phyloP scores from a whole-genome alignment of 805 yeast species.

The Candida caryicola region DNA sequence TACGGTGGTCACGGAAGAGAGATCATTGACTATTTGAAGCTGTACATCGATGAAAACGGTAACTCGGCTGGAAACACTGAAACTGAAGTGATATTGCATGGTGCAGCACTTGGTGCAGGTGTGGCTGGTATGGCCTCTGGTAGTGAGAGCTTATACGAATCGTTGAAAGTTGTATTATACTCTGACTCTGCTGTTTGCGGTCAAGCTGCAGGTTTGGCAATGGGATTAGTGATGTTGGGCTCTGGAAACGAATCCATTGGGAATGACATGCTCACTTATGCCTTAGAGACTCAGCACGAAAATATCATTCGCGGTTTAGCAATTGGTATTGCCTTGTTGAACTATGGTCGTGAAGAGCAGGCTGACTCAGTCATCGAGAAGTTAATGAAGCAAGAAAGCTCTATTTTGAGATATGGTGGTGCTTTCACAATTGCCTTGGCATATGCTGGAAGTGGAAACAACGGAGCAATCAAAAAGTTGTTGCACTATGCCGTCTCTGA shows the following conservation, averaged over 20 bases:
- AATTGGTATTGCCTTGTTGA: slow-evolving; percentile 81
- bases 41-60: slow-evolving; percentile 64
- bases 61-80: slow-evolving; percentile 65
- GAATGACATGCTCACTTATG: slow-evolving; percentile 83
- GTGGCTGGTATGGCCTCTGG: slow-evolving; percentile 95
- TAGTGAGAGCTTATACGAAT: slow-evolving; percentile 70
- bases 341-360: slow-evolving; percentile 79
- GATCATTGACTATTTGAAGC: slow-evolving; percentile 72
- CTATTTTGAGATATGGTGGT: slow-evolving; percentile 92
- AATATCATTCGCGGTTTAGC: slow-evolving; percentile 92
- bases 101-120: slow-evolving; percentile 94
- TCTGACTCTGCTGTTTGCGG: slow-evolving; percentile 93
- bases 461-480: slow-evolving; percentile 78
- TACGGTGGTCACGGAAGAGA: slow-evolving; percentile 96
- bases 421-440: slow-evolving; percentile 93
- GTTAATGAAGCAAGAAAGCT: slow-evolving; percentile 70
- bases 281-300: slow-evolving; percentile 94
- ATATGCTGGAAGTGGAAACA: slow-evolving; percentile 93
- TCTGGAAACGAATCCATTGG: slow-evolving; percentile 68
- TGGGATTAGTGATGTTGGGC: slow-evolving; percentile 96
- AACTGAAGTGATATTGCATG: slow-evolving; percentile 83
- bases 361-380: slow-evolving; percentile 69
- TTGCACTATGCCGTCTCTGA: slow-evolving; percentile 95
- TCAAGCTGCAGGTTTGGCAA: slow-evolving; percentile 92
- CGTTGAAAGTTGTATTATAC: slow-evolving; percentile 76